Evolutionary conservation across 140 eudicot genomes (phyloP), one percentile per base, ranked within the genome.

Genomic region (Erigeron philadelphicus): DNA sequence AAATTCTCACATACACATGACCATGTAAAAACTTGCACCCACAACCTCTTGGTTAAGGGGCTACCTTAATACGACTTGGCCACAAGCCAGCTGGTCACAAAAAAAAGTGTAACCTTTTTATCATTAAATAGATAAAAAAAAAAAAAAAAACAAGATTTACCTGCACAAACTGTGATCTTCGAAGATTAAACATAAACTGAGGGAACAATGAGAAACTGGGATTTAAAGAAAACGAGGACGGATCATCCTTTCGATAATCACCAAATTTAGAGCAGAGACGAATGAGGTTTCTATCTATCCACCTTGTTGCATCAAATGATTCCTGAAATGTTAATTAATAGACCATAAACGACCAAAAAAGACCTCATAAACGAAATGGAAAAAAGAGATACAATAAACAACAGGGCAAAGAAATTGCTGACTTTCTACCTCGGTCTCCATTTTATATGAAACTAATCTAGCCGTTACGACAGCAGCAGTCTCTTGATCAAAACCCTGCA

Each of bases 401-500:
- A 63, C 19, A 9, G n/a, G 46, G 5, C 35, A 46, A 7, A 21
- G 4, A 59, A 53, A 31, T 45, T 45, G 67, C n/a, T 12, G 52
- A 13, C 67, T 47, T 60, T 19, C 47, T 82, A 92, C 98, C 96
- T 92, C 98, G 65, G 80, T 79, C 70, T 92, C 98, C 98, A 92
- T 92, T 73, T 92, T 92, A 73, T 84, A 75, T 53, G 98, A 92
- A 75, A 91, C 82, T 63, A 86, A 80, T 86, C 98, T 86, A 61
- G 90, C 96, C 84, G 88, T 75, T 59, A 92, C 98, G 57, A 92
- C 98, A 19, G 96, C 93, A 61, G 96, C 98, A 71, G 90, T 80
- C 70, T 92, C 98, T 75, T 92, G 98, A 86, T 92, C 98, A 83
- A 92, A 92, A 68, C 96, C 98, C 83, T 89, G 95, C 72, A 92